These are phyloP conservation scores for Aureobasidium sp. DNA, from an alignment of 2,329 filamentous ascomycete genomes.

Conservation along the genomic window DNA sequence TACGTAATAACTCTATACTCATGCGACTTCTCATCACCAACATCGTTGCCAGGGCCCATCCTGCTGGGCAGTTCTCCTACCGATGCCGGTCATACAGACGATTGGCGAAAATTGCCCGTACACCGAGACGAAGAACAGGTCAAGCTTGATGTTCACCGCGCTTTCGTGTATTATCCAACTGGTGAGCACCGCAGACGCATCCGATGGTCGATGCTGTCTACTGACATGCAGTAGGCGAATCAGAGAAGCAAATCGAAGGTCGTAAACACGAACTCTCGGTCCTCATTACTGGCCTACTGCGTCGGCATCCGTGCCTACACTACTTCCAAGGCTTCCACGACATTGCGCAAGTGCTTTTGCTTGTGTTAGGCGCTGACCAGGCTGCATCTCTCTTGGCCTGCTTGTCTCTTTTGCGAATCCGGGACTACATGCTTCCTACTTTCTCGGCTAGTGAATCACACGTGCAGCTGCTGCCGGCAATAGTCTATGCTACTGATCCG, in stretches of 20 bases:
- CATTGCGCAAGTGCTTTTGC: conserved; percentile 88
- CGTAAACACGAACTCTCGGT: conserved; percentile 70
- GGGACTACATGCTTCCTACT: conserved; percentile 94
- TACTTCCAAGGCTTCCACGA: conserved; percentile 99
- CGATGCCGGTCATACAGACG: conserved; percentile 13
- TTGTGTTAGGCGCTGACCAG: conserved; percentile 62
- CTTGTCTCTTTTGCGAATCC: conserved; percentile 82
- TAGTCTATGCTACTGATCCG: conserved; percentile 65
- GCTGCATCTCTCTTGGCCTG: conserved; percentile 61
- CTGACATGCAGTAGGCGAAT: conserved; percentile 47
- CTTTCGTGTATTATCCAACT: conserved; percentile 93
- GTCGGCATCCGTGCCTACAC: conserved; percentile 71
- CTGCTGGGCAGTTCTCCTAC: conserved; percentile 33
- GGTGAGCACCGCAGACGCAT: conserved; percentile 42
- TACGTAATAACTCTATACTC: conserved; percentile 39
- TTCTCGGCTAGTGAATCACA: conserved; percentile 74
- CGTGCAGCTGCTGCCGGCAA: conserved; percentile 76
- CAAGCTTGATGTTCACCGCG: conserved; percentile 80
- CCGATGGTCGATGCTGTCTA: conserved; percentile 21
- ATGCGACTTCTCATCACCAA: conserved; percentile 1
- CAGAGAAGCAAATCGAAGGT: conserved; percentile 57
- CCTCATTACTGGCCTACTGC: conserved; percentile 73
- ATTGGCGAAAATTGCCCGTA: conserved; percentile 57
- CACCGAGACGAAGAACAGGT: conserved; percentile 90
- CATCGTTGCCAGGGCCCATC: conserved; percentile 50